These are phyloP conservation scores for Agaricus sinodeliciosus DNA, from an alignment of 768 basidiomycete species.

Conservation along the genomic window DNA sequence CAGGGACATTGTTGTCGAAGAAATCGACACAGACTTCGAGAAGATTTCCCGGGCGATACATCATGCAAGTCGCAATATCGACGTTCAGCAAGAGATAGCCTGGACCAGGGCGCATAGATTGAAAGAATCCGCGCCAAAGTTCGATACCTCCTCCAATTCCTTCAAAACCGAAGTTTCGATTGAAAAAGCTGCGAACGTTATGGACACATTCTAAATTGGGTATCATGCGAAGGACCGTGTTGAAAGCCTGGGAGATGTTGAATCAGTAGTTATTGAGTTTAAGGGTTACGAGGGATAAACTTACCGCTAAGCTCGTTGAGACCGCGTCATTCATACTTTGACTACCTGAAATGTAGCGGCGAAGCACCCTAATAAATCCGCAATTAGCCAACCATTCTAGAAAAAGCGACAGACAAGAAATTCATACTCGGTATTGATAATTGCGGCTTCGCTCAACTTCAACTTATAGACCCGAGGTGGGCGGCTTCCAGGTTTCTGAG, in stretches of 20 bases:
- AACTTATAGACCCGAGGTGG: conserved; percentile 61
- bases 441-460: conserved; percentile 46
- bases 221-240: conserved; percentile 71
- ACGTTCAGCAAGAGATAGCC: conserved; percentile 65
- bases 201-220: conserved; percentile 64
- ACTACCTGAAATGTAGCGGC: conserved; percentile 49
- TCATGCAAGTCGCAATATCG: conserved; percentile 70
- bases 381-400: neutral
- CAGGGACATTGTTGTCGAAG: conserved; percentile 19
- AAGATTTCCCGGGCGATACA: conserved; percentile 63
- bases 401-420: neutral
- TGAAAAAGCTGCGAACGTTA: conserved; percentile 73
- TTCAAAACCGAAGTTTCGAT: conserved; percentile 35
- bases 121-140: conserved; percentile 79
- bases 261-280: neutral
- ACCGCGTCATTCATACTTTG: conserved; percentile 60
- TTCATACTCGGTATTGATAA: conserved; percentile 25
- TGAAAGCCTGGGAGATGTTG: conserved; percentile 45
- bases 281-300: conserved; percentile 7
- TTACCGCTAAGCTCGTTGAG: conserved; percentile 48
- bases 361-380: conserved; percentile 33
- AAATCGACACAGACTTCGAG: conserved; percentile 54
- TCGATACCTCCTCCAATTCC: conserved; percentile 56
- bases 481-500: conserved; percentile 24
- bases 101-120: conserved; percentile 64